Base-by-base conservation (phyloP, 2,329 filamentous ascomycete species). In the Microsporum audouinii region DNA sequence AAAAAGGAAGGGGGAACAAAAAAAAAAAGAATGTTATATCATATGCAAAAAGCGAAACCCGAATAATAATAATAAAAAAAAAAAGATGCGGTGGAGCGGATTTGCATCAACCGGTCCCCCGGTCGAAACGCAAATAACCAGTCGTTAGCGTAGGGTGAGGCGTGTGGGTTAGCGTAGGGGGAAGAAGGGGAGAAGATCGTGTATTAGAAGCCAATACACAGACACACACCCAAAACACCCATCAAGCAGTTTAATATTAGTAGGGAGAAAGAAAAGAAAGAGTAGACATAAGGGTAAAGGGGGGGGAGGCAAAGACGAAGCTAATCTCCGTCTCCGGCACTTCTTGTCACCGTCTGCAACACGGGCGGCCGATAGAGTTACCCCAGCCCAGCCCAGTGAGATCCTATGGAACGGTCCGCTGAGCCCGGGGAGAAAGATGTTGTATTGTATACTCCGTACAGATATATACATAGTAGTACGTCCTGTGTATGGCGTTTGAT, bases 371-470 rank as follows among this genome's bases (percentile, higher is more conserved):
- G 34, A 57, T 57, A 17, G 55, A 57, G 55, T 57, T 57, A 57
- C 38, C 55, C 55, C 55, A 57, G 55, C 27, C 27, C 29, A 53
- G 23, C 47, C 47, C 47, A 39, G 55, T 38, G 29, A 56, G 59
- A 39, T 60, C 59, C 57, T 59, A 63, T 63, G 61, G 61, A 63
- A 63, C 61, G 61, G 61, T 63, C 61, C 61, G 61, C 61, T 59
- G 59, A 63, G 62, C 36, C 59, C 47, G 62, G 39, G 43, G 38
- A 47, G 49, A 38, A 14, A 36, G 41, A n/a, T 7, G 17, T 14
- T 17, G 29, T 29, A 36, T 31, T 34, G 31, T 58, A 43, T 53
- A 43, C 53, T 33, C 39, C 53, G 59, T 49, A 63, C 55, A 59
- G 39, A 45, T 47, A 5, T 43, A n/a, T 43, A 43, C 17, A n/a